Evolutionary conservation across 1,139 yeast species (phyloP).

Genomic region (Kazachstania sp.): DNA sequence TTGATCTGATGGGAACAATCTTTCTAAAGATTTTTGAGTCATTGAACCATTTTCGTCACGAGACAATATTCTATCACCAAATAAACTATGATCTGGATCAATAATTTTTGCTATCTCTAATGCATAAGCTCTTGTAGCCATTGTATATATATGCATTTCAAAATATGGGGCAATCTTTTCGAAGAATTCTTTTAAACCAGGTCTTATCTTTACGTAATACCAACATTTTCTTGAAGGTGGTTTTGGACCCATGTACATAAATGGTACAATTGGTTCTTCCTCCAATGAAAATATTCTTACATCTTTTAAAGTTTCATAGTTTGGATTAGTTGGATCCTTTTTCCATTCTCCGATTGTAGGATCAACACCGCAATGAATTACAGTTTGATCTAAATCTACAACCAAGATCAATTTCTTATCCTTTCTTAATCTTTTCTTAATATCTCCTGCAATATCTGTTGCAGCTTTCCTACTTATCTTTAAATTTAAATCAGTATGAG

Average conservation of each 20-base stretch:
- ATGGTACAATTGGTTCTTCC: constrained; percentile 60
- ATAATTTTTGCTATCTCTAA: constrained; percentile 80
- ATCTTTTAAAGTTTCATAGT: constrained; percentile 74
- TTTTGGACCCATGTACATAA: constrained; percentile 47
- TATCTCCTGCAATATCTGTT: constrained; percentile 61
- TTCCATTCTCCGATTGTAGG: constrained; percentile 98
- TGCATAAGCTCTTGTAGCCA: constrained; percentile 98
- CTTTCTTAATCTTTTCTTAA: constrained; percentile 52
- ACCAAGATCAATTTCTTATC: constrained; percentile 75
- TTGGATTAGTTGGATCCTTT: constrained; percentile 74
- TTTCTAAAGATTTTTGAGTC: constrained; percentile 77
- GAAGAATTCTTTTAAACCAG: constrained; percentile 72
- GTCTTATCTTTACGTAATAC: constrained; percentile 89
- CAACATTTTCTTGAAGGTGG: constrained; percentile 53
- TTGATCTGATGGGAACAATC: constrained; percentile 92
- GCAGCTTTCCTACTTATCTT: constrained; percentile 85
- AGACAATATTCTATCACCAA: constrained; percentile 85
- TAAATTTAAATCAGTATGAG: constrained; percentile 82
- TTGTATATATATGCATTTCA: constrained; percentile 92
- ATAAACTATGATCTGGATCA: constrained; percentile 79
- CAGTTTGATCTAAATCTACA: constrained; percentile 95
- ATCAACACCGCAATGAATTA: constrained; percentile 95
- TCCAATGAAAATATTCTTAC: constrained; percentile 69
- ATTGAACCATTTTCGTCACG: constrained; percentile 93
- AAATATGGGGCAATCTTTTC: constrained; percentile 53